phyloP scores from a whole-genome alignment of 2,329 filamentous ascomycete genomes.

The Trichoderma sp. region DNA sequence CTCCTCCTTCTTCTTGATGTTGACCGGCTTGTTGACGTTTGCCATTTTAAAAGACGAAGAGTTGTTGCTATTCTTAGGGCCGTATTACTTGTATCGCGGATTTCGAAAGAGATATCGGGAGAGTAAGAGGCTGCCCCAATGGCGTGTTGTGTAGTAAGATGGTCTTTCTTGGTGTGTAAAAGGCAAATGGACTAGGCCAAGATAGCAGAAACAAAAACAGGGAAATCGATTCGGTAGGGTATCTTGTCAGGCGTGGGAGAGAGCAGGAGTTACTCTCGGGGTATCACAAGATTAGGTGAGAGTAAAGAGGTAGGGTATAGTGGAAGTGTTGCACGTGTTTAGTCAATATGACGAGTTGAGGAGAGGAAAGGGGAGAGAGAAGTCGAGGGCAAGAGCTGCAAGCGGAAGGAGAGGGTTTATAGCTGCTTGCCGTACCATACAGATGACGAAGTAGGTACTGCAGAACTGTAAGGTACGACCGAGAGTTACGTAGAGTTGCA shows the following conservation, averaged over 20 bases:
- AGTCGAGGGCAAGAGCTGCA: neutral
- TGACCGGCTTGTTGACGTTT: slow-evolving; percentile 72
- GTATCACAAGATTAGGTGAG: slow-evolving; percentile 19
- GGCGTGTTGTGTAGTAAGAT: neutral
- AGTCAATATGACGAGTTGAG: slow-evolving; percentile 20
- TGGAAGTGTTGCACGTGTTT: neutral
- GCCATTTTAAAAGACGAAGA: slow-evolving; percentile 37
- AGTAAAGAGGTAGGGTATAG: neutral
- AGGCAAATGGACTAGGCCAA: neutral
- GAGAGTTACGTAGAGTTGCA: neutral
- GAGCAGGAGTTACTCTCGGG: slow-evolving; percentile 17
- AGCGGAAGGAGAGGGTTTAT: slow-evolving; percentile 15
- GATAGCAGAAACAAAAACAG: neutral
- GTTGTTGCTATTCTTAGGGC: neutral
- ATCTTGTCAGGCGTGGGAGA: neutral
- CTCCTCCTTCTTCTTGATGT: slow-evolving; percentile 75
- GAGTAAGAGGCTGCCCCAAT: neutral
- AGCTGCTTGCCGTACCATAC: slow-evolving; percentile 1
- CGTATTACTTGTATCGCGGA: neutral
- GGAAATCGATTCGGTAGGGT: neutral
- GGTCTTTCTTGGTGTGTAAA: neutral
- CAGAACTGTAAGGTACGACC: too few species aligned
- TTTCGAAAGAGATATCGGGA: neutral
- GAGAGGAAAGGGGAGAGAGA: slow-evolving; percentile 25
- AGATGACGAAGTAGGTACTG: too few species aligned